Base-by-base conservation (phyloP, 257 asterid species). In the Solanum neorickii region DNA sequence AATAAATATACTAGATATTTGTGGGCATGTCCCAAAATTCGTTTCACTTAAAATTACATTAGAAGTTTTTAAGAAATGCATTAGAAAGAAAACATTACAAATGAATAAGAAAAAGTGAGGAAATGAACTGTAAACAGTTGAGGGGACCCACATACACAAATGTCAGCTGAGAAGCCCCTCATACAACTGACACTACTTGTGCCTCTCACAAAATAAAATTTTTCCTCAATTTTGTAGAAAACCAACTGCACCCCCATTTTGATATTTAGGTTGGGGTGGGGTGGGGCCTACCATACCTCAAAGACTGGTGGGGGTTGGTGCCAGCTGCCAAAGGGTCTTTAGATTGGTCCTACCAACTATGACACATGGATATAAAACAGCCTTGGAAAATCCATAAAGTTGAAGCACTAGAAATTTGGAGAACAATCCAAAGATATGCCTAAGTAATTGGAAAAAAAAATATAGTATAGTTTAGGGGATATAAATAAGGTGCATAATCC, bases 241-340 rank as follows among this genome's bases (percentile, higher is more conserved):
- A 42, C 42, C 13, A 42, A 16, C 73, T 77, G 60, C 60, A 42
- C 23, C 23, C 21, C 60, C 83, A n/a, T 76, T 76, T 42, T 77
- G n/a, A 14, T n/a, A 12, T 4, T 25, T 52, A 18, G 9, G 4
- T 23, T 52, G 62, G 62, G n/a, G 12, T 2, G 14, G 25, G 25
- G 2, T 33, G 14, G 83, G 46, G 39, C 44, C 41, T 66, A 33
- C 73, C 59, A 31, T 33, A 46, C 56, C 25, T 49, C 82, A 87
- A 85, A 73, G 65, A 87, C 83, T 88, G 93, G 91, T 72, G 18
- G 41, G 68, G 84, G 85, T 85, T 60, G 88, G 21, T 86, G 92
- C 90, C 96, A 94, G 92, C 90, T 93, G 94, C 84, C 93, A 6
- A 62, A 18, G 89, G 84, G n/a, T 56, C 65, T 7, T 56, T 56